Evolutionary conservation across 2,329 filamentous ascomycete genomes (phyloP).

Genomic region (Trichoderma gracile): DNA sequence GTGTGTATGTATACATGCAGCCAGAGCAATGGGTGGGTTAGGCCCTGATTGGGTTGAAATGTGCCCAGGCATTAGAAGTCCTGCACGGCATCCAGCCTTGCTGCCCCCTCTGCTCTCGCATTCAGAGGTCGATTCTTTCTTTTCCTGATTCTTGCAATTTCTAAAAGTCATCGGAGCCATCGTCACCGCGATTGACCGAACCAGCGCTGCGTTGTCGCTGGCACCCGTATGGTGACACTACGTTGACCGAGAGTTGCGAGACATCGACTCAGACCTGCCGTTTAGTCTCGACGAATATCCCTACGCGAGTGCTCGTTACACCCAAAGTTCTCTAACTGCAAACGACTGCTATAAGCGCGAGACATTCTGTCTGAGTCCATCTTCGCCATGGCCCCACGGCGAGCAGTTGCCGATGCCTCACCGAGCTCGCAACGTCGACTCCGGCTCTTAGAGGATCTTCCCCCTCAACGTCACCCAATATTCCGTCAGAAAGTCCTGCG

Average conservation of each 20-base stretch:
- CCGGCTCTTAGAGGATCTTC: background rate
- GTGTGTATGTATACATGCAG: background rate
- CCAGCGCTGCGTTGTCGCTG: background rate
- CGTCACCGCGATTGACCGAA: background rate
- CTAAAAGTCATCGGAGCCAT: no score
- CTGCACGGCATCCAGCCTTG: slow-evolving; percentile 18
- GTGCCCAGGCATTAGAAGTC: slow-evolving; percentile 9
- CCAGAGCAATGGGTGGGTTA: slow-evolving; percentile 2
- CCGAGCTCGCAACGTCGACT: slow-evolving; percentile 12
- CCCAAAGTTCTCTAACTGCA: background rate
- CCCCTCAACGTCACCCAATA: background rate
- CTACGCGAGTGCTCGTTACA: background rate
- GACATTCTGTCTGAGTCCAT: background rate
- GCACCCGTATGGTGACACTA: background rate
- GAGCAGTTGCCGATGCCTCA: background rate
- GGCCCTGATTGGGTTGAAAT: slow-evolving; percentile 23
- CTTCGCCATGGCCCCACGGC: slow-evolving; percentile 10
- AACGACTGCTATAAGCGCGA: background rate
- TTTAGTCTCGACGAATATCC: background rate
- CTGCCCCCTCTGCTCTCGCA: background rate
- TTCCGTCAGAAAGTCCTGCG: background rate
- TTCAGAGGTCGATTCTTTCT: background rate
- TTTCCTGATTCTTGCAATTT: no score
- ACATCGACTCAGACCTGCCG: background rate
- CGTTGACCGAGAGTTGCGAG: background rate